Evolutionary conservation across 2,329 filamentous ascomycete species (phyloP).

Genomic region (Macroventuria anomochaeta): DNA sequence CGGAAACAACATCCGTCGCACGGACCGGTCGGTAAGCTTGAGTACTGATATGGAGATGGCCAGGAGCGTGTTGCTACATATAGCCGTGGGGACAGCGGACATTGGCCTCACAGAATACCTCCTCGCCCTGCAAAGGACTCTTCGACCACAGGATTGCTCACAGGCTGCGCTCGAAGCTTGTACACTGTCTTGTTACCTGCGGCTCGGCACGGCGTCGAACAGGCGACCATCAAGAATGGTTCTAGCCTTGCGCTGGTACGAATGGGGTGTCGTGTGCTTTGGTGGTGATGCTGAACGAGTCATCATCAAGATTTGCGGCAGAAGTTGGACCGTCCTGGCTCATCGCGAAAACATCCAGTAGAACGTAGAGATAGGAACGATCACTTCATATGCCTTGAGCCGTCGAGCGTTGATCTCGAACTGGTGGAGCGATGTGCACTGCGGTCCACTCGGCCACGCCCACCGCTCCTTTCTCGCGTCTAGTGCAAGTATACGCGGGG

Average conservation of each 20-base stretch:
- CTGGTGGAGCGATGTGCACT: constrained; percentile 3
- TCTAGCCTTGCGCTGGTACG: constrained; percentile 6
- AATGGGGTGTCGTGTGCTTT: constrained; percentile 3
- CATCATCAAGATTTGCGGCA: neutral
- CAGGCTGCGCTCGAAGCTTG: neutral
- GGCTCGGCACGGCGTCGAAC: neutral
- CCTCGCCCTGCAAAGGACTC: constrained; percentile 7
- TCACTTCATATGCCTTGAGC: neutral
- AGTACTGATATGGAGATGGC: constrained; percentile 3
- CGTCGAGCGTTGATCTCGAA: neutral
- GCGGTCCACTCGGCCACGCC: constrained; percentile 3
- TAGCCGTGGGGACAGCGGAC: constrained; percentile 14
- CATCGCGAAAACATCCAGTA: neutral
- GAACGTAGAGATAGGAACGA: neutral
- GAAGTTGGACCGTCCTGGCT: neutral
- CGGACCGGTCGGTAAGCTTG: constrained; percentile 6
- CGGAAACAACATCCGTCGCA: constrained; percentile 18
- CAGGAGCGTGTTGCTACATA: constrained; percentile 13
- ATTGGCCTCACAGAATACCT: constrained; percentile 7
- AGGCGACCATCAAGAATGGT: neutral
- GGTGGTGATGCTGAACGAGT: neutral
- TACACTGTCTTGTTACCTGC: neutral
- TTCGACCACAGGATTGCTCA: neutral
- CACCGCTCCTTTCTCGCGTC: constrained; percentile 6
- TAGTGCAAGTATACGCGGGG: constrained; percentile 12